These are phyloP conservation scores for Halophytophthora batemanensis DNA, from an alignment of 352 stramenopile genomes.

Conservation along the genomic window DNA sequence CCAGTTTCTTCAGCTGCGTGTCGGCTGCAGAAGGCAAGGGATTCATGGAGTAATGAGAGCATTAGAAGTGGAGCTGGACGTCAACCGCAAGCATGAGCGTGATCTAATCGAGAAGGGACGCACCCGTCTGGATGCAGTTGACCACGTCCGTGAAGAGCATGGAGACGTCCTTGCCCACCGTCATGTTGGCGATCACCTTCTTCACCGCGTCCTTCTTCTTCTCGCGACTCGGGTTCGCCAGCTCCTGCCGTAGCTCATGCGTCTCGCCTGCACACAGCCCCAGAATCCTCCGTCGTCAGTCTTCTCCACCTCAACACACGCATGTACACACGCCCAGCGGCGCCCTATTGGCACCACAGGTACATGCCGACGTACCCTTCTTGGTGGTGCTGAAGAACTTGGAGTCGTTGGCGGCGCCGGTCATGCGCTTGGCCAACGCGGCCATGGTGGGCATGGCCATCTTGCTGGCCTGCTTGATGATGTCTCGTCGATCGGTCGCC, in stretches of 20 bases:
- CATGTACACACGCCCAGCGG: not conserved
- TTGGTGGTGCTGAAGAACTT: conserved; percentile 99
- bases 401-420: conserved; percentile 92
- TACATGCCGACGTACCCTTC: too few species aligned
- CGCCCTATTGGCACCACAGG: too few species aligned
- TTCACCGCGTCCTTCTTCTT: conserved; percentile 99
- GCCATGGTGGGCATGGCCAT: conserved; percentile 89
- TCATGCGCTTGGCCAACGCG: conserved; percentile 86
- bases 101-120: not conserved
- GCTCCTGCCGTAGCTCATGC: conserved; percentile 96
- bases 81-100: not conserved
- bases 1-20: conserved; percentile 99
- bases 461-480: not conserved
- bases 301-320: not conserved
- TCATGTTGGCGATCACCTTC: conserved; percentile 99
- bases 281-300: not conserved
- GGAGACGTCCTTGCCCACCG: conserved; percentile 98
- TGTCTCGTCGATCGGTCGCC: not conserved
- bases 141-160: conserved; percentile 99
- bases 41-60: not conserved
- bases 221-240: conserved; percentile 95
- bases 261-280: conserved; percentile 77
- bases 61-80: not conserved
- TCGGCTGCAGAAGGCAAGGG: conserved; percentile 57
- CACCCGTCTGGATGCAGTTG: conserved; percentile 98